Evolutionary conservation across 2,329 filamentous ascomycete species (phyloP), one percentile per base, ranked within the genome.

Genomic region (Fusarium sarcochroum): DNA sequence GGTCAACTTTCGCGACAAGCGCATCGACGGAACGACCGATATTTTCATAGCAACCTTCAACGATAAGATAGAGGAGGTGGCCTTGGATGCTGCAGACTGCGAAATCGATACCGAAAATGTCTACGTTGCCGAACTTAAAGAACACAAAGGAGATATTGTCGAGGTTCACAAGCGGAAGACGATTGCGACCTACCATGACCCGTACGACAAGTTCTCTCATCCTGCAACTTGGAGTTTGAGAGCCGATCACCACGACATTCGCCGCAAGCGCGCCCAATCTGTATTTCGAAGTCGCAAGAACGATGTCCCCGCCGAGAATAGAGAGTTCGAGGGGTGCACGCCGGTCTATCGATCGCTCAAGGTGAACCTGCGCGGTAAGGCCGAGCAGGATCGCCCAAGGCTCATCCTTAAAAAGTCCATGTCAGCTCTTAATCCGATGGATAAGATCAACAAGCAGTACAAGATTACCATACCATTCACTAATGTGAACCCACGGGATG

Each of bases 1-100:
- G 74, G 85, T 99, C 76, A 92, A 97, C 81, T 97, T 99, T 77
- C 86, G 87, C 68, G 88, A 87, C 54, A 91, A 90, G 79, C 87
- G 85, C 75, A 82, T 98, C 74, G 90, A 87, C 64, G 96, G 96
- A 50, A 91, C 88, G 67, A 93, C 92, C 10, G 91, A 94, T 71
- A 91, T 99, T 71, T 91, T 90, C 30, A 89, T 98, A 54, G 90
- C 91, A 70, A 83, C 86, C 59, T 83, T 87, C 61, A 84, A 84
- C 72, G 81, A 88, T 61, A 87, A 88, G 52, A 83, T 90, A 40
- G 82, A 86, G 46, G 84, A 86, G 52, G 82, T 91, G 41, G 82
- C 79, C 25, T 83, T 91, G 63, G 88, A 91, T 73, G 88, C 87
- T 23, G 87, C 88, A 10, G 87, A 91, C 71, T 89, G 86, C 77